Base-by-base conservation (phyloP, 1,284 basidiomycete species). In the Pseudozyma sp. region DNA sequence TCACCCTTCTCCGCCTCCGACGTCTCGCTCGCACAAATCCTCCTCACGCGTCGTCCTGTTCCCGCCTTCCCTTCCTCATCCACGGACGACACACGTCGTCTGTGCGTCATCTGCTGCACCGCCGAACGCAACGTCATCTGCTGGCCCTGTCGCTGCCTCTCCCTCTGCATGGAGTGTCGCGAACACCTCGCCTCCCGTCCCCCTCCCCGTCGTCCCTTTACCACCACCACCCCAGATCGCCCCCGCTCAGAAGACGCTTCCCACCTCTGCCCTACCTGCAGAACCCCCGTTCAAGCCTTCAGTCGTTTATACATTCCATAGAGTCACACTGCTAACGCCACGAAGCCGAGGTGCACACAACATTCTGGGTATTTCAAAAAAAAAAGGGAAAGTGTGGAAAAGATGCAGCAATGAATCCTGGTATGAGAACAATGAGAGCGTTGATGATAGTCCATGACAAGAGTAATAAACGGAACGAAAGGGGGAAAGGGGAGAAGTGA, bases 101-200 rank as follows among this genome's bases (percentile, higher is more conserved):
- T 75, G 2, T 75, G 72, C 47, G 69, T 62, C 31, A 58, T 62
- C 33, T 64, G 61, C 57, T 72, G 72, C 54, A 63, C 68, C 43
- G 62, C 58, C n/a, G 72, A 75, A 30, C 63, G 81, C 14, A 79
- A 75, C 24, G 71, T 82, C 19, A 76, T 82, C 37, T 77, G 73
- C 70, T 82, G 81, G 81, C 81, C 81, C 16, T 83, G 81, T 47
- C 78, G 80, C n/a, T 83, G 81, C 54, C 56, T 83, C 5, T 78
- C 75, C n/a, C 74, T 83, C 2, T 83, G 81, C 59, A 77, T 81
- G 51, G 74, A 63, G 14, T 83, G 81, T 54, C 51, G 81, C 9
- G 75, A 79, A n/a, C 73, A 75, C 3, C 67, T 83, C 7, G 80
- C 78, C 13, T 65, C 64, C 1, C 56, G 73, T 5, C 79, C 79